Evolutionary conservation across 108 stramenopile genomes (phyloP).

Genomic region (Cylindrotheca closterium): DNA sequence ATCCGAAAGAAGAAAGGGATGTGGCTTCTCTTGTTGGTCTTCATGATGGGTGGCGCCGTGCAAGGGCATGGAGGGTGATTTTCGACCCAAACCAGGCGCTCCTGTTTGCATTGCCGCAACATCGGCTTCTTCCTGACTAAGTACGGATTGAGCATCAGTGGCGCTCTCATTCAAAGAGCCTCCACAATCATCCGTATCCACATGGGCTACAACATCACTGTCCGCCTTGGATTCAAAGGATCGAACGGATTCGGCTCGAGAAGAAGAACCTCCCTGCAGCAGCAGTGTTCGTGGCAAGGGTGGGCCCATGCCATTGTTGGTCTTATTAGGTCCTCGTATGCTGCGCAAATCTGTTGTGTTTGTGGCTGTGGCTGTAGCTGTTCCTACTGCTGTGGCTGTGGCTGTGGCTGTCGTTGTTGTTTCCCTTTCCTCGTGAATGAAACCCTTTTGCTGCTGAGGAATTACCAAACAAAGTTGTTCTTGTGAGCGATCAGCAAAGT

Average conservation of each 20-base stretch:
- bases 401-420: neutral
- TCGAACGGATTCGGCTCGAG: slow-evolving; percentile 35
- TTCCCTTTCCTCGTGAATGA: neutral
- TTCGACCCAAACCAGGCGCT: no score
- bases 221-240: slow-evolving; percentile 39
- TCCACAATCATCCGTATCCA: slow-evolving; percentile 49
- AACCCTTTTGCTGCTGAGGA: slow-evolving; percentile 8
- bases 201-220: slow-evolving; percentile 50
- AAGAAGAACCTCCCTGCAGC: slow-evolving; percentile 12
- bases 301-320: slow-evolving; percentile 59
- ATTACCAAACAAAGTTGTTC: slow-evolving; percentile 9
- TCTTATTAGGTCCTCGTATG: neutral
- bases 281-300: slow-evolving; percentile 45
- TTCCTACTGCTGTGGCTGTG: no score
- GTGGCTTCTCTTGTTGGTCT: neutral
- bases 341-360: slow-evolving; percentile 1
- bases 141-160: slow-evolving; percentile 28
- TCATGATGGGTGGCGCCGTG: neutral
- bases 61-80: neutral
- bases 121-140: slow-evolving; percentile 41
- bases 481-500: slow-evolving; percentile 20
- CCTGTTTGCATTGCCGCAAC: neutral
- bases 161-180: slow-evolving; percentile 22
- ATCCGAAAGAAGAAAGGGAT: slow-evolving; percentile 23
- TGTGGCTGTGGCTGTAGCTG: slow-evolving; percentile 1